Evolutionary conservation across 352 stramenopile species (phyloP), one percentile per base, ranked within the genome.

Genomic region (Phytophthora palmivora): DNA sequence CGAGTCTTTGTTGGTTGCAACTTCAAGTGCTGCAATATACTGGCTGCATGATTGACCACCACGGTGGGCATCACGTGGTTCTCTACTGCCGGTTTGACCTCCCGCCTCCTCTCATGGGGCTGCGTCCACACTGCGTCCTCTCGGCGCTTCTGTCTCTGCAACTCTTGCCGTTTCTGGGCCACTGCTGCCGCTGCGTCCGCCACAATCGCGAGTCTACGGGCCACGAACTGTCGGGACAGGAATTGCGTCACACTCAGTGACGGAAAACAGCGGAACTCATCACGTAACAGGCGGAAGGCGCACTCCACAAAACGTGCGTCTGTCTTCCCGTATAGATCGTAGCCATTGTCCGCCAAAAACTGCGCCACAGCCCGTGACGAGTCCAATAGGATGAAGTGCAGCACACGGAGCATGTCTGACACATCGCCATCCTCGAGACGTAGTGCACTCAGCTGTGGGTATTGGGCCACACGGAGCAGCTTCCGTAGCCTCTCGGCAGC

Each of bases 291-390:
- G 12, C 82, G 86, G 59, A 93, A 92, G 18, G 69, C 67, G 50
- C 80, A 78, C 52, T 92, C 84, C 39, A 93, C 77, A 54, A 94
- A 94, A 45, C 83, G 81, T 61, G 71, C 65, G 43, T 94, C 86
- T 24, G 86, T 92, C 67, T 92, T 90, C 18, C 82, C 86, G 26
- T 82, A 87, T 55, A 94, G 49, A 54, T 94, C 82, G 58, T 88
- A 91, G 52, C 79, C 80, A 67, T 79, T 78, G 39, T 63, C 63
- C 18, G 81, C 61, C 5, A 92, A 56, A 38, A 86, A 87, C 16
- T 73, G 55, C 2, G 84, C 81, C 16, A 93, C 78, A 21, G 61
- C 64, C n/a, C 76, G 84, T 44, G 86, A 94, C 60, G 78, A 91
- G 60, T 93, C 86, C 38, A 94, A 72, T 26, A 94, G 65, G 18